Conservation (phyloP, 1,284 basidiomycete genomes). For the Pseudozyma sp. region DNA sequence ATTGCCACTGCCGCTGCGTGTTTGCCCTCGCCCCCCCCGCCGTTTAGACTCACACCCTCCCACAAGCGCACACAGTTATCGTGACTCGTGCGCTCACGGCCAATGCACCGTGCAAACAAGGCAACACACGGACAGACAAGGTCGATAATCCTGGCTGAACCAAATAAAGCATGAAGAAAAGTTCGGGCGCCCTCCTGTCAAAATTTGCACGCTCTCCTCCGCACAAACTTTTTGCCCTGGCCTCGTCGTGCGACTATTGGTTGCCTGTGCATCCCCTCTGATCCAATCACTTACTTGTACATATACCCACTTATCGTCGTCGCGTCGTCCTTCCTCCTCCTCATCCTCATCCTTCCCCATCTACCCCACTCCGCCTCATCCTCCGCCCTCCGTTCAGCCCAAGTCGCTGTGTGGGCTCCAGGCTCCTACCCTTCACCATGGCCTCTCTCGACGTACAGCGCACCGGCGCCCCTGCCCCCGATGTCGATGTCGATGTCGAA, state of each 20-base stretch:
- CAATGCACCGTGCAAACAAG: no score
- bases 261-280: slow-evolving; percentile 2
- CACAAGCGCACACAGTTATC: no score
- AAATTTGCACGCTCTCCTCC: slow-evolving; percentile 4
- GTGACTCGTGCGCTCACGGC: no score
- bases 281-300: slow-evolving; percentile 21
- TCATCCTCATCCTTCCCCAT: background rate
- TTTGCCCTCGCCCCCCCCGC: no score
- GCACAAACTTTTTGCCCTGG: slow-evolving; percentile 18
- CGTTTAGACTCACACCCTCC: no score
- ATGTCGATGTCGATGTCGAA: slow-evolving; percentile 38
- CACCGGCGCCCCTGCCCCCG: slow-evolving; percentile 15
- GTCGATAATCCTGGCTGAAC: no score
- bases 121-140: no score
- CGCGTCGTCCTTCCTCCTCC: background rate
- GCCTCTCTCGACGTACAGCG: slow-evolving; percentile 19
- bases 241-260: slow-evolving; percentile 10
- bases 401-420: background rate
- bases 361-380: background rate
- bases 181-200: background rate
- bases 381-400: background rate
- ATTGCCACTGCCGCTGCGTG: no score
- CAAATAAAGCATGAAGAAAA: no score
- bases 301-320: background rate
- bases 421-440: slow-evolving; percentile 6